Evolutionary conservation across 495 filamentous ascomycete genomes (phyloP), one percentile per base, ranked within the genome.

Genomic region (Neurospora sp.): DNA sequence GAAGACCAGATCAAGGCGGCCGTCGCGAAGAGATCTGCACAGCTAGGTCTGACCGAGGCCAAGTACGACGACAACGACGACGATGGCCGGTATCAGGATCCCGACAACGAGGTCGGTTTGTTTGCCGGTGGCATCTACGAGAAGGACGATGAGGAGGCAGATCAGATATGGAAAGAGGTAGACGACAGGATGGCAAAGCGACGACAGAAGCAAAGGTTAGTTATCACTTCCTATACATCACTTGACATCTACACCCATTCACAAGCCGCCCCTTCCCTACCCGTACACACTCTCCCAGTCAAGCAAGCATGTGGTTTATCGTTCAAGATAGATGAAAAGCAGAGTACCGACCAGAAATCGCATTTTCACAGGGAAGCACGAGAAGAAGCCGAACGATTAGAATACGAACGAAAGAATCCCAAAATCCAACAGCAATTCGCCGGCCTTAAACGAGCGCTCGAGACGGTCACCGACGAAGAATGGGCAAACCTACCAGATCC

Each of bases 381-480:
- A 76, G 96, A 98, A 83, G 85, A 90, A 77, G 88, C 92, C 84
- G 94, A 98, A 84, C 90, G 86, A 81, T 92, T 96, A 76, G 94
- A 98, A 71, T 97, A 97, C 87, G 96, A 99, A 82, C 89, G 90
- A 61, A 92, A 97, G 79, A 98, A 98, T 79, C 96, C 96, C 5
- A 99, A 98, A 82, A 98, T 99, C 70, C 94, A 97, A 82, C 94
- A 98, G 76, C 96, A 98, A 80, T 99, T 99, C 79, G 94, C 94
- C 79, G 96, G 97, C 75, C 85, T 98, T 65, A 99, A 98, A 82
- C 87, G 96, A 77, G 93, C 92, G 2, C 86, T 99, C 35, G 92
- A 91, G 41, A 91, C 90, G 18, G 90, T 99, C 69, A 93, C 91
- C 71, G 96, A 98, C 82, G 95, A 98, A 70, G 94, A 98, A 74